These are phyloP conservation scores for Chlorella sorokiniana DNA, from an alignment of 139 green algal species.

Conservation along the genomic window DNA sequence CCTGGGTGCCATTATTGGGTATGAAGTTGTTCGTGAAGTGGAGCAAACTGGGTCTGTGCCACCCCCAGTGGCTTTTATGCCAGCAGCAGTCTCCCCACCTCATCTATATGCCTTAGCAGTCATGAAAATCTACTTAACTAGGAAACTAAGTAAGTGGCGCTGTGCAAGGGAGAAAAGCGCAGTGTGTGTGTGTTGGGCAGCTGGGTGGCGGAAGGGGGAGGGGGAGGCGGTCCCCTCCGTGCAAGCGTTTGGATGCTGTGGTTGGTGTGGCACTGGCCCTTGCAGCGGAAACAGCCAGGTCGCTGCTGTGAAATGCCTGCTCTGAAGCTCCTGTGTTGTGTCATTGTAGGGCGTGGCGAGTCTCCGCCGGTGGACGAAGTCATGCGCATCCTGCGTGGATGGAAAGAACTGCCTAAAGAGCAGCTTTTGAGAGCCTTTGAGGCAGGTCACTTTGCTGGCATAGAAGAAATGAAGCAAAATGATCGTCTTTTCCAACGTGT, in stretches of 20 bases:
- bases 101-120: constrained; percentile 52
- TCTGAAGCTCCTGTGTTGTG: neutral
- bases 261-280: too few relatives aligned
- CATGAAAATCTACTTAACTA: constrained; percentile 44
- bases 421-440: constrained; percentile 48
- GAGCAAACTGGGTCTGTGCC: neutral
- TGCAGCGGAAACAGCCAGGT: too few relatives aligned
- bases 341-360: neutral
- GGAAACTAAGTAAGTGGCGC: constrained; percentile 12
- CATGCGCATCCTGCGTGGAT: constrained; percentile 35
- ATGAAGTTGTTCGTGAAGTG: constrained; percentile 42
- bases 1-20: constrained; percentile 53
- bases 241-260: neutral
- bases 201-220: too few relatives aligned
- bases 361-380: constrained; percentile 34
- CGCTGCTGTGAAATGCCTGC: too few relatives aligned
- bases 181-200: too few relatives aligned
- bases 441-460: constrained; percentile 51
- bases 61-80: constrained; percentile 45
- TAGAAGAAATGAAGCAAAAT: constrained; percentile 57
- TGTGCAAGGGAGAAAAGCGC: too few relatives aligned
- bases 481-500: constrained; percentile 52
- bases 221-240: too few relatives aligned
- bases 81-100: constrained; percentile 51
- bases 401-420: constrained; percentile 31